Conservation (phyloP, 345 rosid genomes). For the Salix koriyanagi region DNA sequence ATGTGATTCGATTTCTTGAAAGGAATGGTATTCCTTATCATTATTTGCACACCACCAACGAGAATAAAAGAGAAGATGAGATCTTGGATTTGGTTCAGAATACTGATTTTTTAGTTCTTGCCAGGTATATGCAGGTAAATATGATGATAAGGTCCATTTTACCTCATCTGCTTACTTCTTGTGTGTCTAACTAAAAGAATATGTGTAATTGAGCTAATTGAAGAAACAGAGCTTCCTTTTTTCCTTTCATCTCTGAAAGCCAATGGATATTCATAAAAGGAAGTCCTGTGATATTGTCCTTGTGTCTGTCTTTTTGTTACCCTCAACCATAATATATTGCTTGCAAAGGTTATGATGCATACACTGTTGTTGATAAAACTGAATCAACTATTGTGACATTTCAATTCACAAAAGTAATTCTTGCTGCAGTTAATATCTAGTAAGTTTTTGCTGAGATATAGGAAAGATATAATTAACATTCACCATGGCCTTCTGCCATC, state of each 20-base stretch:
- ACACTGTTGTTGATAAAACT: not conserved
- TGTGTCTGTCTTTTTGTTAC: not conserved
- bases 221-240: conserved; percentile 9
- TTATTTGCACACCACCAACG: conserved; percentile 49
- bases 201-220: not conserved
- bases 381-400: conserved; percentile 1
- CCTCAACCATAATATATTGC: not conserved
- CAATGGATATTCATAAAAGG: not conserved
- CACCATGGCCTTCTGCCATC: conserved; percentile 99
- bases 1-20: conserved; percentile 72
- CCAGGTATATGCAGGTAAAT: conserved; percentile 98
- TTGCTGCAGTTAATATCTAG: conserved; percentile 62
- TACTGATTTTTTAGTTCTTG: conserved; percentile 89
- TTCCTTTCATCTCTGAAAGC: not conserved
- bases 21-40: conserved; percentile 88
- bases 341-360: not conserved
- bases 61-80: conserved; percentile 65
- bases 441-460: conserved; percentile 61
- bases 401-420: not conserved
- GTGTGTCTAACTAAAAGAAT: not conserved
- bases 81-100: conserved; percentile 70
- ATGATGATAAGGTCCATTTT: conserved; percentile 2
- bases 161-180: conserved; percentile 7
- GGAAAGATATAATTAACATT: conserved; percentile 90
- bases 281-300: not conserved